phyloP scores from a whole-genome alignment of 371 early-diverging fungal genomes.

The Syncephalastrum monosporum region DNA sequence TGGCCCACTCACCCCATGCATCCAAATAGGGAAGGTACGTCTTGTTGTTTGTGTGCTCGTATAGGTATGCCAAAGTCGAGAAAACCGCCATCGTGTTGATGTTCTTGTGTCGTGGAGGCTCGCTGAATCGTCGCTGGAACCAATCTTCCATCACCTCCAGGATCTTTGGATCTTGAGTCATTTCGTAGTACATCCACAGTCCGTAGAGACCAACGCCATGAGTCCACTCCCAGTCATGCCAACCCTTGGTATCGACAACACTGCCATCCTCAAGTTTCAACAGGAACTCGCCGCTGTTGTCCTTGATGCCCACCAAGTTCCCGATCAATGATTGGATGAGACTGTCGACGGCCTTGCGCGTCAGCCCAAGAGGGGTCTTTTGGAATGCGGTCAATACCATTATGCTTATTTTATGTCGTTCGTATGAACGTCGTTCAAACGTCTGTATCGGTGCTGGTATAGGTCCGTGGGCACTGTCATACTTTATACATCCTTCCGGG shows the following conservation, averaged over 20 bases:
- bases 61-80: constrained; percentile 20
- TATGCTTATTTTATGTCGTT: too few species aligned
- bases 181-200: constrained; percentile 22
- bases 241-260: constrained; percentile 24
- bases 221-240: constrained; percentile 34
- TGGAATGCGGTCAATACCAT: constrained; percentile 2
- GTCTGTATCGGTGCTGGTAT: too few species aligned
- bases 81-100: constrained; percentile 31
- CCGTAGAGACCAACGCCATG: constrained; percentile 29
- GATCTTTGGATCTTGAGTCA: constrained; percentile 13
- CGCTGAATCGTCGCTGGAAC: constrained; percentile 23
- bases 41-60: constrained; percentile 18
- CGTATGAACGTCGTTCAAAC: too few species aligned
- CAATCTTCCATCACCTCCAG: constrained; percentile 20
- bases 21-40: constrained; percentile 20
- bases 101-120: constrained; percentile 22
- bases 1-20: constrained; percentile 26
- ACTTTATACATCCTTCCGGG: too few species aligned
- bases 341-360: constrained; percentile 10
- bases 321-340: constrained; percentile 16
- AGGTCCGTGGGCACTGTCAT: too few species aligned
- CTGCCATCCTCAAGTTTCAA: constrained; percentile 19
- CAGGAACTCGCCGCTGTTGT: constrained; percentile 20
- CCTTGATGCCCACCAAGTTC: constrained; percentile 21
- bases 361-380: constrained; percentile 5